A percentile compares a stretch with the other conserved stretches of the same genome.
Evolutionary conservation across 495 filamentous ascomycete genomes (phyloP).

Genomic region (Lichenothelia convexa): DNA sequence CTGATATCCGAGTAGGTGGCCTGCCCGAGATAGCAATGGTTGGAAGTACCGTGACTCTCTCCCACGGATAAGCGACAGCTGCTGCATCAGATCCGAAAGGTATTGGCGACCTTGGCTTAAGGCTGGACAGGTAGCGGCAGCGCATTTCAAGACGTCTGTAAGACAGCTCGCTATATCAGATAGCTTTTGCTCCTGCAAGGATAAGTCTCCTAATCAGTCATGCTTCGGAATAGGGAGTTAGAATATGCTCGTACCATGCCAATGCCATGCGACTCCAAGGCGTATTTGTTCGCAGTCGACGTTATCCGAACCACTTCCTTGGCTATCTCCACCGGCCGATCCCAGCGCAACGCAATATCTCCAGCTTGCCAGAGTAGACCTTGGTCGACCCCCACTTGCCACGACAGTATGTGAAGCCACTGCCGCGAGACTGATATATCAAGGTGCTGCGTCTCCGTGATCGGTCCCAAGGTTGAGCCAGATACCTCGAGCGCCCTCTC

Average conservation of each 20-base stretch:
- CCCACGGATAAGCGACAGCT: conserved; percentile 13
- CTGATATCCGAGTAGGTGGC: conserved; percentile 9
- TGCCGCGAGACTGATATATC: conserved; percentile 12
- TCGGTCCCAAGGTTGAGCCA: conserved; percentile 7
- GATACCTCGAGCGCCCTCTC: conserved; percentile 11
- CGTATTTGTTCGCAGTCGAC: conserved; percentile 3
- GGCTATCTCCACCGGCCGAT: conserved; percentile 13
- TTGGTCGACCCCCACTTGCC: conserved; percentile 16
- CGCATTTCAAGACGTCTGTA: conserved; percentile 13
- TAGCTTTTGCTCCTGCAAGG: conserved; percentile 13
- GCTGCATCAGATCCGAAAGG: conserved; percentile 10
- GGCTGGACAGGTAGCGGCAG: conserved; percentile 8
- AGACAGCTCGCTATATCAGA: conserved; percentile 15
- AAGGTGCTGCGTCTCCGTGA: conserved; percentile 14
- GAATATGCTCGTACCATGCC: conserved; percentile 10
- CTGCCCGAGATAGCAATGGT: conserved; percentile 9
- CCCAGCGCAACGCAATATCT: conserved; percentile 11
- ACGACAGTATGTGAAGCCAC: conserved; percentile 16
- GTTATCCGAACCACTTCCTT: conserved; percentile 14
- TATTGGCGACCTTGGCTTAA: conserved; percentile 13
- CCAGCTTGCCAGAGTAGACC: conserved; percentile 12
- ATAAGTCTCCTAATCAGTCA: background rate
- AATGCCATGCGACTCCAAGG: conserved; percentile 14
- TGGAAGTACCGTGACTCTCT: conserved; percentile 12
- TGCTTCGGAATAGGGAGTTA: background rate